Evolutionary conservation across 257 asterid species (phyloP).

Genomic region (Anisodus acutangulus): DNA sequence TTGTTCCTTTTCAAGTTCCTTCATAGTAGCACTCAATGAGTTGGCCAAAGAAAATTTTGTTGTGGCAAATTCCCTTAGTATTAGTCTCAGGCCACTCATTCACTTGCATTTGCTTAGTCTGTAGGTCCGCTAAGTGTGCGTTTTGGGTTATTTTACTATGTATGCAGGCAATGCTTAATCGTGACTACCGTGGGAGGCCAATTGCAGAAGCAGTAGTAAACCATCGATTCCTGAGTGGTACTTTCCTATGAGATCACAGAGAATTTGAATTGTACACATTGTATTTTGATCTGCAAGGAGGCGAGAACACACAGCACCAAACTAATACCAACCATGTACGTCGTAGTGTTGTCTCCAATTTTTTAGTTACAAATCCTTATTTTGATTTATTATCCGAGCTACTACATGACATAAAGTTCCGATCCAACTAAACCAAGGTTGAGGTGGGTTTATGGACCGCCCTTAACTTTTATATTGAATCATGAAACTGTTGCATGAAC

Average conservation of each 20-base stretch:
- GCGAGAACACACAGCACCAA: not conserved
- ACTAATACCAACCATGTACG: not conserved
- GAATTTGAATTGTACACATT: constrained; percentile 15
- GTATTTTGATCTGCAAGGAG: not conserved
- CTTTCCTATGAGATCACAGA: constrained; percentile 43
- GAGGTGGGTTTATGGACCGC: not conserved
- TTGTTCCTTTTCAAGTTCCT: not conserved
- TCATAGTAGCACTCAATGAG: not conserved
- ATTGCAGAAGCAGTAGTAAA: constrained; percentile 82
- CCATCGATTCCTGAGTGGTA: constrained; percentile 70
- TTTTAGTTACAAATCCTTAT: not conserved
- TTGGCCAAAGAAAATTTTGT: not conserved
- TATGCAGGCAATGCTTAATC: constrained; percentile 76
- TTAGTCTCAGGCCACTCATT: not conserved
- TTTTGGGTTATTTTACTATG: not conserved
- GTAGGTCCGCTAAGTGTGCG: not conserved
- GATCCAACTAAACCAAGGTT: not conserved
- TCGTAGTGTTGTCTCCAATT: not conserved
- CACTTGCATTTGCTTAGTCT: not conserved
- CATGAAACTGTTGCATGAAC: not conserved
- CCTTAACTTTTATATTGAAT: not conserved
- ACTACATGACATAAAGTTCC: not conserved
- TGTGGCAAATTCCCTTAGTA: not conserved
- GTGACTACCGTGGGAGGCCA: constrained; percentile 78
- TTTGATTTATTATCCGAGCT: not conserved